Percentiles rank a stretch among this genome's conserved stretches.
These are phyloP conservation scores for Tolypocladium tundrense DNA, from an alignment of 2,329 filamentous ascomycete species.

Conservation along the genomic window DNA sequence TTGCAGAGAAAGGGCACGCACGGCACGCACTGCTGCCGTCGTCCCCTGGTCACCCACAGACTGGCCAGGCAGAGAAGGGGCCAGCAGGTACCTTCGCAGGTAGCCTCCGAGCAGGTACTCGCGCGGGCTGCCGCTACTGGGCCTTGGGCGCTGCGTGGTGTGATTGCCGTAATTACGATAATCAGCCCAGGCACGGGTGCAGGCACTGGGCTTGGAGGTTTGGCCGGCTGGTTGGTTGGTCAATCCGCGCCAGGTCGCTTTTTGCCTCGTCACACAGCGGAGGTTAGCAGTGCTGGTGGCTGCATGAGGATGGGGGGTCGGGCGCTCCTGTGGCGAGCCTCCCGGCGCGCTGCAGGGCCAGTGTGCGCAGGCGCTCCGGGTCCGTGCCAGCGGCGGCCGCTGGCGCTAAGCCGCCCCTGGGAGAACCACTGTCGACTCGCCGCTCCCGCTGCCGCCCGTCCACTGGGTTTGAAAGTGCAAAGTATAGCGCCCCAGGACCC, in stretches of 20 bases:
- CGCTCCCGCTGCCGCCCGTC: background rate
- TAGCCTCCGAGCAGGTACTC: too few relatives aligned
- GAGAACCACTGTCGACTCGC: background rate
- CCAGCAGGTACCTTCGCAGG: too few relatives aligned
- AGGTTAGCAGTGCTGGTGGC: background rate
- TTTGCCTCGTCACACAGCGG: background rate
- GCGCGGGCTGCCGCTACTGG: background rate
- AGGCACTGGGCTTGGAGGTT: background rate
- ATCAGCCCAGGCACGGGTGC: conserved; percentile 3
- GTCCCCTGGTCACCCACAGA: background rate
- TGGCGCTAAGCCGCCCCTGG: background rate
- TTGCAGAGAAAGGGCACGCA: background rate
- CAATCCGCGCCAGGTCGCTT: background rate
- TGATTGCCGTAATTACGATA: conserved; percentile 15
- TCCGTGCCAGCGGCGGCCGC: background rate
- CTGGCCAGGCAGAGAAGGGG: background rate
- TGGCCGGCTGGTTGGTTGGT: background rate
- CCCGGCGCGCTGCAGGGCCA: too few relatives aligned
- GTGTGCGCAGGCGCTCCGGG: background rate
- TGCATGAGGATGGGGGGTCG: background rate
- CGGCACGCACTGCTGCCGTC: background rate
- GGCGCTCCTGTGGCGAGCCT: too few relatives aligned
- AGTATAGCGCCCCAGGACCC: background rate
- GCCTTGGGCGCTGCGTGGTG: background rate
- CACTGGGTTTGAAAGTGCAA: background rate